Conservation (phyloP, 371 early-diverging fungal genomes). For the Apophysomyces elegans region DNA sequence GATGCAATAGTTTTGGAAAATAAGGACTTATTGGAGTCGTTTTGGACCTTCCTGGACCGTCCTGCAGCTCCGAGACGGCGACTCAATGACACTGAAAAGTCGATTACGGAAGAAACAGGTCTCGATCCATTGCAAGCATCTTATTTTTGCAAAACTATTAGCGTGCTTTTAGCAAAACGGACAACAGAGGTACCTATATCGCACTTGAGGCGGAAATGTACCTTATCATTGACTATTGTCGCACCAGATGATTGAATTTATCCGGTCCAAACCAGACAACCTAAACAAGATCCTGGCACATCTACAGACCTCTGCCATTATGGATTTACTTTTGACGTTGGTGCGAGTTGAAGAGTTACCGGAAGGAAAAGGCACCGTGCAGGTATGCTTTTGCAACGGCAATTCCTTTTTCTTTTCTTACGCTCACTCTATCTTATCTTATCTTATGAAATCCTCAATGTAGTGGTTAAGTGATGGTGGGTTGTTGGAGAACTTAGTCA, state of each 20-base stretch:
- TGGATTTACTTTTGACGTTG: constrained; percentile 89
- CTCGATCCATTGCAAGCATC: constrained; percentile 81
- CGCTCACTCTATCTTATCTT: not conserved
- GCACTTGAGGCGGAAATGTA: too few species aligned
- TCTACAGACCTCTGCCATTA: constrained; percentile 84
- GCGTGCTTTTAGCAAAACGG: constrained; percentile 82
- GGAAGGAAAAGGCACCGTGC: constrained; percentile 80
- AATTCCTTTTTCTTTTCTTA: not conserved
- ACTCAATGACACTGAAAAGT: constrained; percentile 1
- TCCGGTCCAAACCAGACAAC: constrained; percentile 65
- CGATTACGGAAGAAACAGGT: constrained; percentile 13
- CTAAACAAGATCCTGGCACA: constrained; percentile 71
- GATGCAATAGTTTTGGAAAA: constrained; percentile 72
- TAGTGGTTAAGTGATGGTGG: constrained; percentile 86
- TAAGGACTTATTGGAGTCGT: constrained; percentile 69
- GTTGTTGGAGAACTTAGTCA: constrained; percentile 77
- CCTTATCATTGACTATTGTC: constrained; percentile 1
- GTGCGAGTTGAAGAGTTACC: constrained; percentile 90
- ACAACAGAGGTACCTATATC: constrained; percentile 65
- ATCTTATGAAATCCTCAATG: constrained; percentile 1
- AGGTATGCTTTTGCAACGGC: constrained; percentile 44
- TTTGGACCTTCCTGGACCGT: constrained; percentile 84
- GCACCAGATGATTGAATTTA: constrained; percentile 66
- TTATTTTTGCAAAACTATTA: constrained; percentile 88
- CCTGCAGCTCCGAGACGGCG: constrained; percentile 53